Evolutionary conservation across 1,139 yeast genomes (phyloP).

Genomic region (Yamadazyma dendronema): DNA sequence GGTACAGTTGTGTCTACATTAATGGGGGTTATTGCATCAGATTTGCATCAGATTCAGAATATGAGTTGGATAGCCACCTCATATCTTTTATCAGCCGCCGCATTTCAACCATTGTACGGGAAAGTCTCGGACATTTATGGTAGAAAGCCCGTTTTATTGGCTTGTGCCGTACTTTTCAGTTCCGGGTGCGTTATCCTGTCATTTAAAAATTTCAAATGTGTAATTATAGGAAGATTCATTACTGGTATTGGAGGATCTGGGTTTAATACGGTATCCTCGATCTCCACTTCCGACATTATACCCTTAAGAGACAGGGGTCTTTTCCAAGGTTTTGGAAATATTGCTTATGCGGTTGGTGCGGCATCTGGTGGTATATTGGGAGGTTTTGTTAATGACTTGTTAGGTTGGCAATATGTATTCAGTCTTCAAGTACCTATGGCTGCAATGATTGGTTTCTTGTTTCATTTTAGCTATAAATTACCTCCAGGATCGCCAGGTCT

Average conservation of each 20-base stretch:
- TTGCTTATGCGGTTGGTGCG: conserved; percentile 50
- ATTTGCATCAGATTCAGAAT: conserved; percentile 37
- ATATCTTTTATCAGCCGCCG: conserved; percentile 41
- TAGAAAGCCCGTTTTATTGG: conserved; percentile 46
- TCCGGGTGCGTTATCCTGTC: conserved; percentile 42
- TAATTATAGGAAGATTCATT: conserved; percentile 58
- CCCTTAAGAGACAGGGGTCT: conserved; percentile 53
- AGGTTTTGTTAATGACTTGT: conserved; percentile 64
- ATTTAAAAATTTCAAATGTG: conserved; percentile 37
- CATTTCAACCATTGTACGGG: conserved; percentile 73
- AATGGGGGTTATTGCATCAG: conserved; percentile 43
- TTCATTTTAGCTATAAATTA: conserved; percentile 36
- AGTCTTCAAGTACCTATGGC: conserved; percentile 63
- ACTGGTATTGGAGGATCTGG: conserved; percentile 63
- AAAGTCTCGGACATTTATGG: conserved; percentile 87
- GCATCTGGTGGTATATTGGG: conserved; percentile 61
- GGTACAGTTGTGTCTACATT: conserved; percentile 46
- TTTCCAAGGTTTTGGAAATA: conserved; percentile 52
- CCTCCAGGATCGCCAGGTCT: conserved; percentile 51
- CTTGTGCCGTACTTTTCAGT: conserved; percentile 36
- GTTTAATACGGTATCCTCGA: conserved; percentile 48
- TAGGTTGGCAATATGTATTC: conserved; percentile 77
- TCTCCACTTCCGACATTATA: conserved; percentile 51
- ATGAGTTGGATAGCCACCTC: conserved; percentile 51
- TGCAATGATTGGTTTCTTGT: conserved; percentile 42